phyloP scores from a whole-genome alignment of 495 filamentous ascomycete species.

The Clohesyomyces aquaticus region DNA sequence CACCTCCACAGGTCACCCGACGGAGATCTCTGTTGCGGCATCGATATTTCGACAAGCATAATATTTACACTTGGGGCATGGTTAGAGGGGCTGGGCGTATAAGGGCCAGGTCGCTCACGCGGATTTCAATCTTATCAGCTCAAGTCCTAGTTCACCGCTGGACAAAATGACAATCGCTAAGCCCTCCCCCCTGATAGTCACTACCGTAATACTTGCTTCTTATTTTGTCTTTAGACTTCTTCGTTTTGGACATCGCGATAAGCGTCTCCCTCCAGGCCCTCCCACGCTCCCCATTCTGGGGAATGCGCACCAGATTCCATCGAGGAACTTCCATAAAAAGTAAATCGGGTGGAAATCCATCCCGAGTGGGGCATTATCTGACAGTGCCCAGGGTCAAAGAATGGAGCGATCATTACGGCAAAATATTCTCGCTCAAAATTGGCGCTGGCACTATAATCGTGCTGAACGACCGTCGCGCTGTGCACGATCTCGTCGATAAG shows the following conservation, averaged over 20 bases:
- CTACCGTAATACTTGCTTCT: background rate
- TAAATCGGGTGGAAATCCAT: too few relatives aligned
- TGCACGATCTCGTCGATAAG: constrained; percentile 43
- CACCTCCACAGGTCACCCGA: too few relatives aligned
- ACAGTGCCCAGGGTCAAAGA: constrained; percentile 17
- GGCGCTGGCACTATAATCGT: constrained; percentile 38
- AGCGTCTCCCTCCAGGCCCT: constrained; percentile 14
- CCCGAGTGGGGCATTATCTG: background rate
- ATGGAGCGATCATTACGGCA: constrained; percentile 32
- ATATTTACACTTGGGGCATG: too few relatives aligned
- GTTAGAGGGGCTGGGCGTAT: too few relatives aligned
- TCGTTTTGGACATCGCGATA: constrained; percentile 11
- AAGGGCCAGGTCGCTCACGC: too few relatives aligned
- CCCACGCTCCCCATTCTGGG: constrained; percentile 24
- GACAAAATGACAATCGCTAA: background rate
- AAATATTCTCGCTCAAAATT: constrained; percentile 42
- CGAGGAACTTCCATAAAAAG: constrained; percentile 3
- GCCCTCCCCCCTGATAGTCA: background rate
- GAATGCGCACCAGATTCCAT: constrained; percentile 22
- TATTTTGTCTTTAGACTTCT: constrained; percentile 4
- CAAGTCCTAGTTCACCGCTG: too few relatives aligned
- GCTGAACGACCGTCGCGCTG: constrained; percentile 40
- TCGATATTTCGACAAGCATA: too few relatives aligned
- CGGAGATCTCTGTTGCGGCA: too few relatives aligned
- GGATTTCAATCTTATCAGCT: too few relatives aligned